phyloP scores from a whole-genome alignment of 139 green algal genomes.

The Haematococcus lacustris region DNA sequence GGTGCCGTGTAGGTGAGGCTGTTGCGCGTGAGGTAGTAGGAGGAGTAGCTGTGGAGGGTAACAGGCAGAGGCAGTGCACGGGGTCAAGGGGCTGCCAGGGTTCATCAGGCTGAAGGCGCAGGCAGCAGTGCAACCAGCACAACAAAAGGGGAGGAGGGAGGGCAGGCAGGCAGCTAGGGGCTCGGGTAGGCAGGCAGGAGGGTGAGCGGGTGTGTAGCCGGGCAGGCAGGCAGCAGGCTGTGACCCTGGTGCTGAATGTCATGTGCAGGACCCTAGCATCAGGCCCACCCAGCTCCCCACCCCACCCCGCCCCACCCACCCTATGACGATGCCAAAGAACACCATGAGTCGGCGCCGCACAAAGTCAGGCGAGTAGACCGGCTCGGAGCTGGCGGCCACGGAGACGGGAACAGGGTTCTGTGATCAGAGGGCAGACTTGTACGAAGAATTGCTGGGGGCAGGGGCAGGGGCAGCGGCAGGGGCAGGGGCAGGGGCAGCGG shows the following conservation, averaged over 20 bases:
- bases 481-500: no score
- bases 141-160: neutral
- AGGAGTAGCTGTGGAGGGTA: conserved; percentile 57
- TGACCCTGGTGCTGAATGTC: no score
- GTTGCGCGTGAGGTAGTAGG: conserved; percentile 93
- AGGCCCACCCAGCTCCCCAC: neutral
- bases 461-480: no score
- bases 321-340: conserved; percentile 74
- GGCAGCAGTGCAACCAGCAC: neutral
- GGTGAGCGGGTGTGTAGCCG: neutral
- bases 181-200: neutral
- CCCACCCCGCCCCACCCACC: conserved; percentile 22
- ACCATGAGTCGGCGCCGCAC: conserved; percentile 53
- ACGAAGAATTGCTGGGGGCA: no score
- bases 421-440: neutral
- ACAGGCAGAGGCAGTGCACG: no score
- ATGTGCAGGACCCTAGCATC: no score
- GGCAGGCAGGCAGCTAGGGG: neutral
- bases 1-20: conserved; percentile 87
- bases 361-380: conserved; percentile 54
- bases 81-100: no score
- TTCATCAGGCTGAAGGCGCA: no score
- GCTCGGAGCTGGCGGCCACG: neutral
- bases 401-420: conserved; percentile 2
- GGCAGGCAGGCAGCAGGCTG: neutral